Conservation (phyloP, 768 basidiomycete species). For the Pleurotus eryngii region DNA sequence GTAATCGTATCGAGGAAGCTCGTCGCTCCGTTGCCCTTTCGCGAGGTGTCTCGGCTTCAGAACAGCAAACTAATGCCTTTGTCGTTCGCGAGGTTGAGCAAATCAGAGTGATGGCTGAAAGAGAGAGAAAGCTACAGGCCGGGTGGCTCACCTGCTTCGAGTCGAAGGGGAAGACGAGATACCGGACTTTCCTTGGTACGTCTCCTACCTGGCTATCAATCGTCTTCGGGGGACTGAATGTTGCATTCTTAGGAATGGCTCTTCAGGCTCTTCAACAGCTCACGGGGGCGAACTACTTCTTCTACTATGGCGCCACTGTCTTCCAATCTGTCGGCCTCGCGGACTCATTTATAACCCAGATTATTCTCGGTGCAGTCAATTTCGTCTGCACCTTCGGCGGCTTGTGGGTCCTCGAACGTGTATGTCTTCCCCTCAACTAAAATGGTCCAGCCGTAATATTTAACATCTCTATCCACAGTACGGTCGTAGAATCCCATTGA, state of each 20-base stretch:
- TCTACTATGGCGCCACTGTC: constrained; percentile 64
- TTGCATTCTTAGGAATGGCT: constrained; percentile 40
- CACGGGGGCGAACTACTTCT: constrained; percentile 69
- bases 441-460: not conserved
- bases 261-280: constrained; percentile 73
- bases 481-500: constrained; percentile 62
- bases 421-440: constrained; percentile 19
- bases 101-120: constrained; percentile 48
- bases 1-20: constrained; percentile 46
- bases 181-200: constrained; percentile 55
- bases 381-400: constrained; percentile 72
- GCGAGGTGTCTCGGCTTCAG: constrained; percentile 41
- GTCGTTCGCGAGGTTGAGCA: constrained; percentile 50
- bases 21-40: constrained; percentile 42
- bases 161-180: constrained; percentile 51
- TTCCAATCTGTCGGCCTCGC: constrained; percentile 64
- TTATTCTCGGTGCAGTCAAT: constrained; percentile 74
- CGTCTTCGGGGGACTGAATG: not conserved
- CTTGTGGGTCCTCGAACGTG: constrained; percentile 68
- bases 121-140: constrained; percentile 40
- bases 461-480: constrained; percentile 33
- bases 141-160: constrained; percentile 73
- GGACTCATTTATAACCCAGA: constrained; percentile 69
- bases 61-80: constrained; percentile 37
- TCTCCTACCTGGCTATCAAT: not conserved